These are phyloP conservation scores for Xylariales sp. DNA, from an alignment of 2,329 filamentous ascomycete species.

Conservation along the genomic window DNA sequence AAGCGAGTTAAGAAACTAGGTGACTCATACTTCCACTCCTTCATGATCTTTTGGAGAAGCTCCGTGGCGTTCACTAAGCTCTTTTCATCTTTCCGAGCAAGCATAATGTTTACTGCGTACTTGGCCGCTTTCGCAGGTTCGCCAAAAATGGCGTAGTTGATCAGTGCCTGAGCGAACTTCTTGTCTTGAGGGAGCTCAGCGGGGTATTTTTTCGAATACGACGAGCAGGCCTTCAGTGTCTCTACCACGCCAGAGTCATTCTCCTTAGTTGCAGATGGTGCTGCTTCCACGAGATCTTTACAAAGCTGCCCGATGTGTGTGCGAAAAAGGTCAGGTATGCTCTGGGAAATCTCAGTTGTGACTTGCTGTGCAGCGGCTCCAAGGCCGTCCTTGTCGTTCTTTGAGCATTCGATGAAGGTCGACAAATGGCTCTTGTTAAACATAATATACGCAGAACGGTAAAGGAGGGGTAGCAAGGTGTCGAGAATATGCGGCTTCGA, in stretches of 20 bases:
- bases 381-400: slow-evolving; percentile 75
- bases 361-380: slow-evolving; percentile 80
- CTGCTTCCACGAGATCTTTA: slow-evolving; percentile 76
- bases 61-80: slow-evolving; percentile 79
- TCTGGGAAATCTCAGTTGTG: slow-evolving; percentile 85
- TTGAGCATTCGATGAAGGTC: slow-evolving; percentile 81
- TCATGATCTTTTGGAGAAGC: slow-evolving; percentile 70
- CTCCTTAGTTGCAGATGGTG: slow-evolving; percentile 62
- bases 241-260: slow-evolving; percentile 78
- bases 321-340: slow-evolving; percentile 86
- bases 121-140: slow-evolving; percentile 81
- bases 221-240: slow-evolving; percentile 88
- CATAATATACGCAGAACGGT: slow-evolving; percentile 76
- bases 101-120: slow-evolving; percentile 86
- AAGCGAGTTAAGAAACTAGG: slow-evolving; percentile 73
- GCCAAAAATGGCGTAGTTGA: slow-evolving; percentile 79
- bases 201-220: slow-evolving; percentile 82
- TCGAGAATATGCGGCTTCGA: slow-evolving; percentile 65
- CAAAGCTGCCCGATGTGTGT: slow-evolving; percentile 89
- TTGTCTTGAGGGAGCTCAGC: slow-evolving; percentile 77
- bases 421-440: slow-evolving; percentile 95
- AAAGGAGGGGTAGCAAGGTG: slow-evolving; percentile 76
- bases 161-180: slow-evolving; percentile 76
- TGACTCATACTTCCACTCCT: slow-evolving; percentile 68
- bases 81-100: slow-evolving; percentile 70